A percentile compares a stretch with the other conserved stretches of the same genome.
Evolutionary conservation across 129 eudicot genomes (phyloP).

Genomic region (Flaveria brownii): DNA sequence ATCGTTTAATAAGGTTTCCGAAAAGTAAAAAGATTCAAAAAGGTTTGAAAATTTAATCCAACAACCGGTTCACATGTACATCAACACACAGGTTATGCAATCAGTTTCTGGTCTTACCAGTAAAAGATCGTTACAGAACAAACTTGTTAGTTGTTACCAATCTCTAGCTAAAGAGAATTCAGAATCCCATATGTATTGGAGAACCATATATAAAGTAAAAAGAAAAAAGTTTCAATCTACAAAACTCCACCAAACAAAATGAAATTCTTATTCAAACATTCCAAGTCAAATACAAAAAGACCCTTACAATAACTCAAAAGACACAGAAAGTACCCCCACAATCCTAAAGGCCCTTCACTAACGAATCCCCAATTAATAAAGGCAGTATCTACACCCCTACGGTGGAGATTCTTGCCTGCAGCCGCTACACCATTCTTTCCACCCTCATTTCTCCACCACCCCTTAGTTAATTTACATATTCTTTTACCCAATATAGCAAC

Average conservation of each 20-base stretch:
- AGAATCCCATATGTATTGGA: conserved; percentile 38
- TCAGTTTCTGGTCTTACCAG: too few species aligned
- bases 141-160: neutral
- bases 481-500: conserved; percentile 36
- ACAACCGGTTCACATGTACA: too few species aligned
- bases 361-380: neutral
- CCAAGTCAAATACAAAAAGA: conserved; percentile 36
- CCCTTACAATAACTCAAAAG: conserved; percentile 23
- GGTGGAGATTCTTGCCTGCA: conserved; percentile 44
- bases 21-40: too few species aligned
- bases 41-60: too few species aligned
- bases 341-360: conserved; percentile 27
- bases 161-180: neutral
- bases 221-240: neutral
- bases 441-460: conserved; percentile 43
- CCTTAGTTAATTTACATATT: conserved; percentile 31
- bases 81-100: too few species aligned
- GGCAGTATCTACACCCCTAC: conserved; percentile 34
- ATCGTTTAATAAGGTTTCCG: too few species aligned
- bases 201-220: conserved; percentile 20
- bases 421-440: conserved; percentile 41
- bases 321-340: conserved; percentile 21
- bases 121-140: neutral
- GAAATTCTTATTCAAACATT: conserved; percentile 37
- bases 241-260: conserved; percentile 38